Base-by-base conservation (phyloP, 331 rosid genomes). In the Pyrus hybrid region DNA sequence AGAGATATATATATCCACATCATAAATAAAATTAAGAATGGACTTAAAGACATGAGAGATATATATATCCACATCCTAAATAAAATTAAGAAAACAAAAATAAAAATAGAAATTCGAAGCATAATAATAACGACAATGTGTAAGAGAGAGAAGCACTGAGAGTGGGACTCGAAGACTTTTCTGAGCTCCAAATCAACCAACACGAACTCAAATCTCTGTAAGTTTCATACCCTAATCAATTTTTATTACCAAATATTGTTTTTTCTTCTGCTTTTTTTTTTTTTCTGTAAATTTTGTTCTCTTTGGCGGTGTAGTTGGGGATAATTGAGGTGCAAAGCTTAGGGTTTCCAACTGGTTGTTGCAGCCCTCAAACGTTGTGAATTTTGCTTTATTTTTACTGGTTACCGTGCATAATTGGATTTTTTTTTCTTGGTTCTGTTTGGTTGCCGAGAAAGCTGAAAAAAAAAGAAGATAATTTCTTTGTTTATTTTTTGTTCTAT, bases 341-440 rank as follows among this genome's bases (percentile, higher is more conserved):
- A 87, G 90, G 90, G 96, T 78, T 86, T 77, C 78, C 74, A 33
- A 26, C 29, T 35, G 71, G 61, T 43, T 43, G 14, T 7, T 14
- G 2, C 35, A 70, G 35, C 32, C 28, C 43, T 41, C 21, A 26
- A 76, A 58, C 11, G 6, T 78, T 54, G 65, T 17, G 43, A 60
- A 64, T 68, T 45, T 16, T 5, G 35, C 77, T 0, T 22, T 41
- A 56, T 70, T 67, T 76, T 43, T 69, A 1, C 26, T 69, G 68
- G 43, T 67, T 37, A 22, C 9, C 28, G 41, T 28, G 29, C 63
- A 32, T 25, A 68, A n/a, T 71, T 79, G 25, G n/a, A 10, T 16
- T 26, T 75, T 47, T n/a, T 41, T n/a, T 6, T 5, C 63, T 6
- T 23, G 29, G 37, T 16, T 60, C 49, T n/a, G 65, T 64, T 73